These are phyloP conservation scores for Ulvella scutata DNA, from an alignment of 139 green algal species.

Conservation along the genomic window DNA sequence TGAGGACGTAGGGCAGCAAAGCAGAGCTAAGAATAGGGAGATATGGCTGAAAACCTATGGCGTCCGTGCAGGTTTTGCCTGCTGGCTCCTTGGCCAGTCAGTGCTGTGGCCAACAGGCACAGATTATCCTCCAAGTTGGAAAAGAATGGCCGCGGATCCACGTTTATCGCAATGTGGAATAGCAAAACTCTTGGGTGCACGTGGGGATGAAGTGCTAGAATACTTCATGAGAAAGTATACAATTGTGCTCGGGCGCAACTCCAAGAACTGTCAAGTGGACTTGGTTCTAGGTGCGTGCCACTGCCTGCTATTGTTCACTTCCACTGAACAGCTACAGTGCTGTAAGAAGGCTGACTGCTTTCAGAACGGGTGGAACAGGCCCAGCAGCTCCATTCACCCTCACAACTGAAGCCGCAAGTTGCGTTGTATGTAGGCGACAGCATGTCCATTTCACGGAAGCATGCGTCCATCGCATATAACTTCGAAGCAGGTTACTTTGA, in stretches of 20 bases:
- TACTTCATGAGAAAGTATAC: background rate
- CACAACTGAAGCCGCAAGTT: background rate
- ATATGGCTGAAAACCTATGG: no score
- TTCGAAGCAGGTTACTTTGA: background rate
- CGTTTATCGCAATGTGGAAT: background rate
- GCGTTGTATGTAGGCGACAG: background rate
- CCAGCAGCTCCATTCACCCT: no score
- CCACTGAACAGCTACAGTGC: no score
- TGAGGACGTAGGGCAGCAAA: no score
- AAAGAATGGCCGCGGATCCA: no score
- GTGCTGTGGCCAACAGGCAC: no score
- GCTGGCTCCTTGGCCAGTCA: no score
- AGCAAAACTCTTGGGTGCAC: background rate
- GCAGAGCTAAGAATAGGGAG: no score
- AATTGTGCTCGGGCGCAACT: background rate
- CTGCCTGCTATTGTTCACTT: background rate
- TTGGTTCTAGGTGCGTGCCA: background rate
- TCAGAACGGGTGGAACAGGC: no score
- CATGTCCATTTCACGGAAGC: background rate
- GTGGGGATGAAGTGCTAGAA: background rate
- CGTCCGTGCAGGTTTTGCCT: no score
- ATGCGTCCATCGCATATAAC: background rate
- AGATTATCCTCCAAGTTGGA: no score
- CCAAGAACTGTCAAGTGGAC: background rate
- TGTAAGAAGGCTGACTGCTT: no score